phyloP scores from a whole-genome alignment of 2,329 filamentous ascomycete genomes.

The Fusarium heterosporum region DNA sequence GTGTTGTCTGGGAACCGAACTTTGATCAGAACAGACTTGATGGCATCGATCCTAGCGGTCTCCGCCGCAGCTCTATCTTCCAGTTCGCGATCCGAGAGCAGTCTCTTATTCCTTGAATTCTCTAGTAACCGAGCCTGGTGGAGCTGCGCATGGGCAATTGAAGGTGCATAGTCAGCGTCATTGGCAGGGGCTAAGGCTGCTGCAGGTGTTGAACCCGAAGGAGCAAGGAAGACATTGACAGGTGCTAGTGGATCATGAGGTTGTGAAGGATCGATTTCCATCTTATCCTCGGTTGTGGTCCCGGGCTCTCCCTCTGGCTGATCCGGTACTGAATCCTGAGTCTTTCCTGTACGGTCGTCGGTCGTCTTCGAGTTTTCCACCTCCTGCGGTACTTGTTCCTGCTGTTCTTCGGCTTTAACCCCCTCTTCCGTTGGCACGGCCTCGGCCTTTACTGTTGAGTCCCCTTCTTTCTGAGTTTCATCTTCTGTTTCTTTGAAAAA shows the following conservation, averaged over 20 bases:
- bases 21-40: constrained; percentile 78
- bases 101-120: constrained; percentile 76
- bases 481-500: constrained; percentile 72
- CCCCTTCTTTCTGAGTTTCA: constrained; percentile 28
- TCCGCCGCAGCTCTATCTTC: constrained; percentile 75
- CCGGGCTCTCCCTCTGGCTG: constrained; percentile 13
- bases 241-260: constrained; percentile 58
- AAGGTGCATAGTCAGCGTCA: constrained; percentile 81
- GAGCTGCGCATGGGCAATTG: constrained; percentile 78
- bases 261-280: constrained; percentile 41
- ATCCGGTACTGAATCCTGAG: constrained; percentile 3
- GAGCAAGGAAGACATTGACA: constrained; percentile 81
- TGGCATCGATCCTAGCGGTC: constrained; percentile 71
- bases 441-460: constrained; percentile 9
- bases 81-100: constrained; percentile 86
- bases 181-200: constrained; percentile 76
- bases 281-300: constrained; percentile 15
- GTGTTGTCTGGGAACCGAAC: constrained; percentile 91
- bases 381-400: constrained; percentile 20
- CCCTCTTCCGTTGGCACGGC: constrained; percentile 17
- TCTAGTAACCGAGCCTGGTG: constrained; percentile 76
- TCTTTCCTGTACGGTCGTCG: constrained; percentile 27
- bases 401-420: constrained; percentile 20
- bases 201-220: constrained; percentile 77
- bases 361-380: constrained; percentile 42